Evolutionary conservation across 805 yeast genomes (phyloP), one percentile per base, ranked within the genome.

Genomic region (Saccharomycopsis schoenii): DNA sequence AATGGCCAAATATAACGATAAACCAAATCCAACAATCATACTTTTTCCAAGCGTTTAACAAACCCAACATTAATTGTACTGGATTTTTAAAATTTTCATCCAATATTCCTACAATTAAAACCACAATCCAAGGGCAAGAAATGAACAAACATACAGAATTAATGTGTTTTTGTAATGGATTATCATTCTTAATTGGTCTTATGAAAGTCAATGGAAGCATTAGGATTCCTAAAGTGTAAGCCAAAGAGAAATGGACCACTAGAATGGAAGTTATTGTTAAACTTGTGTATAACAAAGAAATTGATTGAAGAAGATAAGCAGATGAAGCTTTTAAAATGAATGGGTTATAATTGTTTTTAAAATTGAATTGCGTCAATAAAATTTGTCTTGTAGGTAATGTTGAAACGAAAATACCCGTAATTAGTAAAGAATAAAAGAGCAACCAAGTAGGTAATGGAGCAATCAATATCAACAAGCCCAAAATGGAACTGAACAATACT

Each of bases 11-110:
- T 50, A 83, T 76, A 1, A 91, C 69, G 25, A 88, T 80, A 61
- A 82, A 79, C 92, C 96, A 90, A 0, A 96, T 88, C 93, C 96
- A 90, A 62, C 88, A 85, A 60, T 86, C 87, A 61, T 88, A 73
- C 43, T 84, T 81, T 29, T 75, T 68, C 86, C 92, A 89, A 2
- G 89, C 83, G 34, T 80, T 76, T 11, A 85, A 70, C 15, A 91
- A 73, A 0, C 83, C 83, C 21, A 72, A 68, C 59, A 85, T 75
- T 4, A 85, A 67, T 10, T 74, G 51, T 12, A 47, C 24, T 17
- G 63, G 63, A 19, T 56, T 58, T 67, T 67, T 5, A 19, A 62
- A 64, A 40, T 60, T 61, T 9, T 39, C 61, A 25, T 66, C 65
- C 6, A 66, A 51, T 1, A 68, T 17, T 1, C 77, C 76, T 19